A percentile compares a stretch with the other conserved stretches of the same genome.
Conservation (phyloP, 2,329 filamentous ascomycete species). For the Ceratocystis variospora region DNA sequence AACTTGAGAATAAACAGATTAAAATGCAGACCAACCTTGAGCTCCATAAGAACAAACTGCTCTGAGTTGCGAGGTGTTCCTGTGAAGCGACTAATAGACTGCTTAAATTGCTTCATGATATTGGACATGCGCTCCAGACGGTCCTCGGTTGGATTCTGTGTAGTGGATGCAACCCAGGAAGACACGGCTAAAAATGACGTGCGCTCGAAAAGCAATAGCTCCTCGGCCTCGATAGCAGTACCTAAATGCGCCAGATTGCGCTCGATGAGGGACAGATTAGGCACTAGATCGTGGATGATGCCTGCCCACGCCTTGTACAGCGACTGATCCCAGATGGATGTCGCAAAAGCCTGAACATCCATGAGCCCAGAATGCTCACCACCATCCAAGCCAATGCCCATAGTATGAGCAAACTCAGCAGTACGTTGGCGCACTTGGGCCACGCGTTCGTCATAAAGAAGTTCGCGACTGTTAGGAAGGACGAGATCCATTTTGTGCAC, state of each 20-base stretch:
- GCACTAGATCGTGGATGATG: slow-evolving; percentile 96
- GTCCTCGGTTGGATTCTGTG: slow-evolving; percentile 75
- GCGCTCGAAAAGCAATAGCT: slow-evolving; percentile 86
- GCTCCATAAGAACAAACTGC: slow-evolving; percentile 67
- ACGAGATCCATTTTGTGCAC: slow-evolving; percentile 99
- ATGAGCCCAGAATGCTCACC: slow-evolving; percentile 30
- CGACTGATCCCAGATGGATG: slow-evolving; percentile 96
- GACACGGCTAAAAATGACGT: slow-evolving; percentile 96
- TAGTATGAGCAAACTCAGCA: slow-evolving; percentile 30
- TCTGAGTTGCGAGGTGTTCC: slow-evolving; percentile 68
- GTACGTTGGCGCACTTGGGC: slow-evolving; percentile 64
- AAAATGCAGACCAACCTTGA: slow-evolving; percentile 64
- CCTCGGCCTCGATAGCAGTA: slow-evolving; percentile 76
- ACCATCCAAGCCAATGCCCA: slow-evolving; percentile 20
- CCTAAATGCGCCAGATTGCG: slow-evolving; percentile 70
- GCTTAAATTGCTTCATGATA: slow-evolving; percentile 98
- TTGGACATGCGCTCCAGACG: slow-evolving; percentile 89
- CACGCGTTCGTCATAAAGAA: slow-evolving; percentile 74
- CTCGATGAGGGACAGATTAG: slow-evolving; percentile 80
- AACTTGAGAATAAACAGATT: slow-evolving; percentile 92
- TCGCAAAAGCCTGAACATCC: slow-evolving; percentile 76
- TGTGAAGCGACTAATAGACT: slow-evolving; percentile 61
- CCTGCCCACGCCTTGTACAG: slow-evolving; percentile 97
- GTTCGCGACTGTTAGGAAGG: slow-evolving; percentile 60
- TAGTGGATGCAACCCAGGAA: slow-evolving; percentile 62